Evolutionary conservation across 2,329 filamentous ascomycete genomes (phyloP).

Genomic region (Graphilbum fragrans): DNA sequence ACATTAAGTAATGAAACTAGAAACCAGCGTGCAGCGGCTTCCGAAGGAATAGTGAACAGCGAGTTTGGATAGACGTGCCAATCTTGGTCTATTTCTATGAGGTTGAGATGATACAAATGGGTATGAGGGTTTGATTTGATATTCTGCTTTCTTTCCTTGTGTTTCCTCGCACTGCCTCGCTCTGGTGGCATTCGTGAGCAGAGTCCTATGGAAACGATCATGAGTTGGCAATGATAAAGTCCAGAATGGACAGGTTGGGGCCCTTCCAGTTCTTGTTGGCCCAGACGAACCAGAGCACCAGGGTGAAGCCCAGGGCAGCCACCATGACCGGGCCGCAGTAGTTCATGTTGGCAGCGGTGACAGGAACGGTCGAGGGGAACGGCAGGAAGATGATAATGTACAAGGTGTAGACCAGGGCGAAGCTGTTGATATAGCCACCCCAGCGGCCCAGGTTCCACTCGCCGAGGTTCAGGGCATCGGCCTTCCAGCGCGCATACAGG

Average conservation of each 20-base stretch:
- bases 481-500: constrained; percentile 5
- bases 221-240: constrained; percentile 4
- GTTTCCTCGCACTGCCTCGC: too few relatives aligned
- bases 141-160: too few relatives aligned
- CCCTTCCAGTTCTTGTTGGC: constrained; percentile 7
- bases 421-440: constrained; percentile 6
- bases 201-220: too few relatives aligned
- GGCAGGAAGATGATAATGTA: constrained; percentile 9
- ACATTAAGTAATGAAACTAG: too few relatives aligned
- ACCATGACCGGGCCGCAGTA: constrained; percentile 5
- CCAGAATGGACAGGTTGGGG: constrained; percentile 7
- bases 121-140: too few relatives aligned
- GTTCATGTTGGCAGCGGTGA: constrained; percentile 11
- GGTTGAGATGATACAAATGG: too few relatives aligned
- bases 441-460: constrained; percentile 8
- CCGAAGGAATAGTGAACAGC: too few relatives aligned
- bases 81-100: too few relatives aligned
- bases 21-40: too few relatives aligned
- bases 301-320: not conserved
- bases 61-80: too few relatives aligned
- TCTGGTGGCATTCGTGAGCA: too few relatives aligned
- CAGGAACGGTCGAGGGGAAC: constrained; percentile 8
- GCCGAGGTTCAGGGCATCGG: not conserved
- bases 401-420: constrained; percentile 8
- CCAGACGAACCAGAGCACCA: constrained; percentile 7